phyloP scores from a whole-genome alignment of 495 filamentous ascomycete species.

The Parmelia sp. region DNA sequence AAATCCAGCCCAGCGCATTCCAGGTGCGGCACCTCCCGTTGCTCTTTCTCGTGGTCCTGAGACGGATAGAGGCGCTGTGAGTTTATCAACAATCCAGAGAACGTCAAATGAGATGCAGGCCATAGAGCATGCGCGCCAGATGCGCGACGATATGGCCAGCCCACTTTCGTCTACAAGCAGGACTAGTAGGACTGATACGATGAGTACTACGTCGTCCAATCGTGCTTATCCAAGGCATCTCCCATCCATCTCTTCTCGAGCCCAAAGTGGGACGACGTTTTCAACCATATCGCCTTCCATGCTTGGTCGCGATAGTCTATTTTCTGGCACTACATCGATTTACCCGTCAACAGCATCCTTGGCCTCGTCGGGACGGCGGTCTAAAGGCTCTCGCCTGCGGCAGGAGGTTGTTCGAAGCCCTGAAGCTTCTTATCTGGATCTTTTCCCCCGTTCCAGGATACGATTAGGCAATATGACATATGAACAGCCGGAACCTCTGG shows the following conservation, averaged over 20 bases:
- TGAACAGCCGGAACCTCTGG: constrained; percentile 54
- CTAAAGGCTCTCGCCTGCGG: constrained; percentile 65
- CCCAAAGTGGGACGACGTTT: constrained; percentile 42
- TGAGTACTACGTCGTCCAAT: constrained; percentile 46
- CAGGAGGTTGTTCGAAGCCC: constrained; percentile 72
- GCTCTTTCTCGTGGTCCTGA: constrained; percentile 19
- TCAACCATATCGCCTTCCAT: constrained; percentile 30
- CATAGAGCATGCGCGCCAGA: constrained; percentile 42
- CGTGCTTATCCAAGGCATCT: constrained; percentile 31
- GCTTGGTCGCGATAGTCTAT: constrained; percentile 27
- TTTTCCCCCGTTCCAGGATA: constrained; percentile 62
- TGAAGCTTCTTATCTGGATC: constrained; percentile 49
- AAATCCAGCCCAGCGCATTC: constrained; percentile 19
- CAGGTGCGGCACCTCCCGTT: constrained; percentile 27
- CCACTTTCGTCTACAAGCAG: constrained; percentile 59
- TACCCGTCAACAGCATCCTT: constrained; percentile 52
- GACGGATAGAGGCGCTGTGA: constrained; percentile 19
- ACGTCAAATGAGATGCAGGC: constrained; percentile 40
- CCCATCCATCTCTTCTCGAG: constrained; percentile 34
- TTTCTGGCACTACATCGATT: constrained; percentile 27
- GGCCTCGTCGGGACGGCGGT: constrained; percentile 58
- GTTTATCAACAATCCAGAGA: constrained; percentile 32
- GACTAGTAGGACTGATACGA: constrained; percentile 58
- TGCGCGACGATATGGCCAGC: constrained; percentile 54
- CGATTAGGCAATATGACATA: constrained; percentile 76